A percentile compares a stretch with the other conserved stretches of the same genome.
phyloP scores from a whole-genome alignment of 768 basidiomycete species.

The Lactarius deliciosus region DNA sequence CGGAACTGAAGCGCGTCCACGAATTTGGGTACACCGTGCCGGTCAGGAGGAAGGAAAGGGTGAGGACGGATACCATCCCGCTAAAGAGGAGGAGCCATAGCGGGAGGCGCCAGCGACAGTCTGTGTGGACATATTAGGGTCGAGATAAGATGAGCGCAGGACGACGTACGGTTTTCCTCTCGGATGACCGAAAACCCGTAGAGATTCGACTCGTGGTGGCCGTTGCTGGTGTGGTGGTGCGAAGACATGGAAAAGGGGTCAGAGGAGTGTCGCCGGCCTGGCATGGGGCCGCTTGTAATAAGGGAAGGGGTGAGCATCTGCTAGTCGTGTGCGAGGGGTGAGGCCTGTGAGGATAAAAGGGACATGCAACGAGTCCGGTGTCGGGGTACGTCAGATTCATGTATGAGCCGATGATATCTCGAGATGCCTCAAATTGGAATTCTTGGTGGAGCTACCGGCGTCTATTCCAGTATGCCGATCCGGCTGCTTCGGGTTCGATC shows the following conservation, averaged over 20 bases:
- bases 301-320: neutral
- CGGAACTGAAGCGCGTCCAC: conserved; percentile 14
- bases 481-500: neutral
- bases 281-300: neutral
- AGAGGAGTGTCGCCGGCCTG: neutral
- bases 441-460: neutral
- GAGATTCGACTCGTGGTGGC: neutral
- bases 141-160: neutral
- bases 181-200: conserved; percentile 7
- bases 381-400: neutral
- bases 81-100: conserved; percentile 25
- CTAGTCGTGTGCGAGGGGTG: neutral
- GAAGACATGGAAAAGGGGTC: neutral
- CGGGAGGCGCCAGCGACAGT: conserved; percentile 18
- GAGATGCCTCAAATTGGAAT: neutral
- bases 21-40: conserved; percentile 18
- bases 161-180: conserved; percentile 15
- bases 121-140: neutral
- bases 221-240: neutral
- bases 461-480: neutral
- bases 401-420: neutral
- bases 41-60: conserved; percentile 20
- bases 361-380: neutral
- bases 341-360: neutral
- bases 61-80: conserved; percentile 18